Percentiles rank a stretch among this genome's conserved stretches.
Conservation (phyloP, 352 stramenopile genomes). For the Saprolegnia diclina region DNA sequence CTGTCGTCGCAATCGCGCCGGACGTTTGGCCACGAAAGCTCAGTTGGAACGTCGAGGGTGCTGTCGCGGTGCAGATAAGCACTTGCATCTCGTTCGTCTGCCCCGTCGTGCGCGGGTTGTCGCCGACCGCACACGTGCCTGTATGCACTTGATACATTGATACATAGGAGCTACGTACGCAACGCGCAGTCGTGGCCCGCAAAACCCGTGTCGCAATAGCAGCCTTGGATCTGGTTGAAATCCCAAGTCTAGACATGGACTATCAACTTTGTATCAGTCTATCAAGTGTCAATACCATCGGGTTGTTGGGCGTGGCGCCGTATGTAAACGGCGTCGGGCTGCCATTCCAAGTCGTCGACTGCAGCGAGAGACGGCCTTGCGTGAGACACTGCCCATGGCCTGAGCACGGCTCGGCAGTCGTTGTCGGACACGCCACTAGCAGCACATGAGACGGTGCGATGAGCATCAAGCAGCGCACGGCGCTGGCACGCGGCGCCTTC, state of each 20-base stretch:
- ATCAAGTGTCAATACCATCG: constrained; percentile 20
- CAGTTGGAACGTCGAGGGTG: constrained; percentile 48
- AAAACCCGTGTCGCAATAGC: constrained; percentile 79
- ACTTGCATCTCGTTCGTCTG: constrained; percentile 62
- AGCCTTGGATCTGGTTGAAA: constrained; percentile 83
- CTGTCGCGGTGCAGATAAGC: constrained; percentile 43
- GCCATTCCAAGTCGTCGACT: constrained; percentile 40
- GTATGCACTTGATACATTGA: background rate
- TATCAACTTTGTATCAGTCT: too few relatives aligned
- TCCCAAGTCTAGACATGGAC: constrained; percentile 59
- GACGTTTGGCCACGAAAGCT: constrained; percentile 50
- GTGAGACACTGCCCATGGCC: constrained; percentile 62
- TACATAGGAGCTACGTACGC: constrained; percentile 13
- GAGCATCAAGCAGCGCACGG: constrained; percentile 9
- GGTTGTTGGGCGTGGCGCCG: constrained; percentile 57
- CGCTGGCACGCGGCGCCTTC: constrained; percentile 62
- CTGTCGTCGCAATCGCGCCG: constrained; percentile 36
- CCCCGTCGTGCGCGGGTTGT: constrained; percentile 58
- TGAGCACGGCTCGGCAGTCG: constrained; percentile 43
- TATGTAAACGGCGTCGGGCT: constrained; percentile 56
- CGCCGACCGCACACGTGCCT: constrained; percentile 46
- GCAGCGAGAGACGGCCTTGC: constrained; percentile 53
- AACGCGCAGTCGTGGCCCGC: constrained; percentile 76
- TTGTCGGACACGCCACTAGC: constrained; percentile 49
- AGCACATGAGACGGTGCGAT: background rate